These are phyloP conservation scores for Codiaeum variegatum DNA, from an alignment of 441 rosid species.

Conservation along the genomic window DNA sequence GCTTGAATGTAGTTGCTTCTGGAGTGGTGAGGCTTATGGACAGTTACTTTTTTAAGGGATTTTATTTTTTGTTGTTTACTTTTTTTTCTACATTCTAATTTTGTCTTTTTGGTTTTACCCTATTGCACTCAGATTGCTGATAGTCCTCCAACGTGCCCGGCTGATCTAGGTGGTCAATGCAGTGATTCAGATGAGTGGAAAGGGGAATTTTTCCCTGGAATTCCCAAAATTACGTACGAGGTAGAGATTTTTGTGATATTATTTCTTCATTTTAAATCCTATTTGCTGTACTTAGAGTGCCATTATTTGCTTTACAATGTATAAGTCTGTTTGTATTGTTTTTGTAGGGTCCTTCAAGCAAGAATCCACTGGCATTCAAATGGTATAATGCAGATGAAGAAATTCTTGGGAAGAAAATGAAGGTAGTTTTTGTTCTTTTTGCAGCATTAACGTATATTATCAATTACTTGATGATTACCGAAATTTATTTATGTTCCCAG, in stretches of 20 bases:
- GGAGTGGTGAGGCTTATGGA: conserved; percentile 44
- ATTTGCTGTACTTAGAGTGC: not conserved
- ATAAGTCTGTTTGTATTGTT: conserved; percentile 2
- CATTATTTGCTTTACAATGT: too few relatives aligned
- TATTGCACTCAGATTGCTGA: conserved; percentile 45
- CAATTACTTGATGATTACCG: conserved; percentile 14
- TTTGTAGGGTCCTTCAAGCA: conserved; percentile 70
- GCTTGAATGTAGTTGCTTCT: conserved; percentile 32
- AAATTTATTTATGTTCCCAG: conserved; percentile 33
- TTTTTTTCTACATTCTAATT: not conserved
- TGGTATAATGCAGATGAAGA: conserved; percentile 90
- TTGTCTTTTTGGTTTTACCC: not conserved
- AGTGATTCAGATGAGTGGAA: conserved; percentile 67
- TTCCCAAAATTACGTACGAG: conserved; percentile 82
- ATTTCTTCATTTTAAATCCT: not conserved
- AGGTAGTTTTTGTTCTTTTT: conserved; percentile 40
- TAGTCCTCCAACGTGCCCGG: conserved; percentile 68
- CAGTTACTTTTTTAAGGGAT: not conserved
- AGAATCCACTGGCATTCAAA: conserved; percentile 73
- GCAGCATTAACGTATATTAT: not conserved
- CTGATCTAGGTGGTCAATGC: conserved; percentile 44
- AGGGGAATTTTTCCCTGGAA: conserved; percentile 87
- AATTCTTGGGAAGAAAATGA: conserved; percentile 95
- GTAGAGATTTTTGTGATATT: conserved; percentile 25
- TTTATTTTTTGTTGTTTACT: not conserved